phyloP scores from a whole-genome alignment of 2,329 filamentous ascomycete genomes.

The Nigrospora oryzae region DNA sequence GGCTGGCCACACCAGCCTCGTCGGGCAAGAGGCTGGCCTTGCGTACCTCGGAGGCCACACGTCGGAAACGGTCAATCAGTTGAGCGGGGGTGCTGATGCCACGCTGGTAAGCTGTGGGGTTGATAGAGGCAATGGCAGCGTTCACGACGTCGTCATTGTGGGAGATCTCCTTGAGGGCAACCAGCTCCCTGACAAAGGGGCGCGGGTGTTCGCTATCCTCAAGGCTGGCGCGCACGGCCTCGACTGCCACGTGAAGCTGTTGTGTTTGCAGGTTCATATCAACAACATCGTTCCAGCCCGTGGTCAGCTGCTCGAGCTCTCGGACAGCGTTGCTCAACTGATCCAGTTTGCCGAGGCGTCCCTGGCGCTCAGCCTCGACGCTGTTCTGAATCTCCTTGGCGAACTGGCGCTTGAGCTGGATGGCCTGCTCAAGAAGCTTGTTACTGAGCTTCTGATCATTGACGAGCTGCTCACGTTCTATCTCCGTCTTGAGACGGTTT shows the following conservation, averaged over 20 bases:
- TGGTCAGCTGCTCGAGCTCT: constrained; percentile 80
- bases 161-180: constrained; percentile 88
- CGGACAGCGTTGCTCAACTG: constrained; percentile 70
- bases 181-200: constrained; percentile 87
- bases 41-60: constrained; percentile 83
- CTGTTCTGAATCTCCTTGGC: constrained; percentile 66
- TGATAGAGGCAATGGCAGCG: constrained; percentile 93
- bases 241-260: constrained; percentile 90
- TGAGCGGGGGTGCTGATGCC: constrained; percentile 78
- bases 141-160: constrained; percentile 77
- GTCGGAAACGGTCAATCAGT: constrained; percentile 91
- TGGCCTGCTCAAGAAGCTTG: constrained; percentile 80
- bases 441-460: constrained; percentile 79
- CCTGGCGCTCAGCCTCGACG: constrained; percentile 82
- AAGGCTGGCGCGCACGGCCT: constrained; percentile 80
- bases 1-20: constrained; percentile 87
- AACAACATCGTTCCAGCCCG: constrained; percentile 83
- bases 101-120: constrained; percentile 85
- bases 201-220: constrained; percentile 65
- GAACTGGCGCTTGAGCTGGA: constrained; percentile 81
- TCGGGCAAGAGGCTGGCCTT: constrained; percentile 91
- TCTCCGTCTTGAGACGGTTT: constrained; percentile 67
- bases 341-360: constrained; percentile 76
- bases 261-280: constrained; percentile 89
- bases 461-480: constrained; percentile 71